Conservation (phyloP, 805 yeast genomes). For the Zygotorulaspora danielsina region DNA sequence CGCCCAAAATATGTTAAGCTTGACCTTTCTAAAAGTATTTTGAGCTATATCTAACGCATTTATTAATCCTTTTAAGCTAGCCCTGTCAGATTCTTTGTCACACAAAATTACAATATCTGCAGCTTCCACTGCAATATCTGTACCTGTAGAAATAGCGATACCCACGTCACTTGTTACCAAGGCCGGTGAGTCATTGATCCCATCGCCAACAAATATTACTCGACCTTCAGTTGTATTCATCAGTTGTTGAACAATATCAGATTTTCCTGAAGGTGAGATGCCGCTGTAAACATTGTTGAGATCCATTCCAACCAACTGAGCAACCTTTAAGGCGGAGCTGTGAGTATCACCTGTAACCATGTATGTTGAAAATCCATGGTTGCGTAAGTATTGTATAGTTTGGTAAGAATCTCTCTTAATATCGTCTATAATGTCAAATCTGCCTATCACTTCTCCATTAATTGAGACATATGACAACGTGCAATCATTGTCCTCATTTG, state of each 20-base stretch:
- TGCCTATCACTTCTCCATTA: slow-evolving; percentile 57
- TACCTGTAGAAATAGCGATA: slow-evolving; percentile 85
- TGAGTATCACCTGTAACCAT: slow-evolving; percentile 87
- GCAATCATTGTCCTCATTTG: slow-evolving; percentile 32
- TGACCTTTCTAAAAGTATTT: slow-evolving; percentile 67
- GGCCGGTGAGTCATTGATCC: slow-evolving; percentile 97
- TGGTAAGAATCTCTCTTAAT: slow-evolving; percentile 60
- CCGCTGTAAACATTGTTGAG: slow-evolving; percentile 63
- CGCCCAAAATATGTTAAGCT: slow-evolving; percentile 84
- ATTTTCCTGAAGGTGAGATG: slow-evolving; percentile 73
- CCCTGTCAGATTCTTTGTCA: slow-evolving; percentile 26
- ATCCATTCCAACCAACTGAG: slow-evolving; percentile 62
- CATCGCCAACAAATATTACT: slow-evolving; percentile 94
- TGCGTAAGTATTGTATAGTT: slow-evolving; percentile 52
- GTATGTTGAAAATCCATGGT: slow-evolving; percentile 58
- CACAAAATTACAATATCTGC: slow-evolving; percentile 82
- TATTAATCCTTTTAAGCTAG: slow-evolving; percentile 45
- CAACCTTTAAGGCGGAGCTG: slow-evolving; percentile 60
- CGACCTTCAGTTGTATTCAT: slow-evolving; percentile 39
- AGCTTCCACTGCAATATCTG: slow-evolving; percentile 95
- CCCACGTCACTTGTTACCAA: slow-evolving; percentile 85
- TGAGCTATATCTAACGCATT: slow-evolving; percentile 65
- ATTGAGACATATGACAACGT: slow-evolving; percentile 57
- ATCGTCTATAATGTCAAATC: slow-evolving; percentile 61
- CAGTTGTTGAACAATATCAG: slow-evolving; percentile 55